Evolutionary conservation across 768 basidiomycete species (phyloP).

Genomic region (Zangia roseola): DNA sequence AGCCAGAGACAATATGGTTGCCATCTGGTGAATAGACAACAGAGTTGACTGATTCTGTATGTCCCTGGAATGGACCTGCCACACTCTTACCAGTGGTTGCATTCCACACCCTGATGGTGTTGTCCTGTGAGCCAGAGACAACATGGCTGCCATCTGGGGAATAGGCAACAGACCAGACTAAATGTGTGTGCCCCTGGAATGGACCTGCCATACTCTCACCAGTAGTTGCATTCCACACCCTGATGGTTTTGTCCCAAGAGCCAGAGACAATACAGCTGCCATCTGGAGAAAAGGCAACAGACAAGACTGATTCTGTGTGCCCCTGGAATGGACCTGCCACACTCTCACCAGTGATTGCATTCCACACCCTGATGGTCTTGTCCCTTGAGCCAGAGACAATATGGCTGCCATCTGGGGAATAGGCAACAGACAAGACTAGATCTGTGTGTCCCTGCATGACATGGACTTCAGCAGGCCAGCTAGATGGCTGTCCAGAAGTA

Average conservation of each 20-base stretch:
- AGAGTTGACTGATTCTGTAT: neutral
- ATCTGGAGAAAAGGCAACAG: constrained; percentile 4
- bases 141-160: constrained; percentile 1
- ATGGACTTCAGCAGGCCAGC: neutral
- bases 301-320: constrained; percentile 5
- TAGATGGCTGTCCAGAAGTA: neutral
- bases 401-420: constrained; percentile 3
- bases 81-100: neutral
- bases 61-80: neutral
- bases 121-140: neutral
- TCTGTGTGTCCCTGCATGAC: neutral
- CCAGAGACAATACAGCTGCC: constrained; percentile 3
- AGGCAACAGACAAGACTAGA: neutral
- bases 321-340: constrained; percentile 2
- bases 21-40: neutral
- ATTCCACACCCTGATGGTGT: neutral
- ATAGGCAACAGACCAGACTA: constrained; percentile 1
- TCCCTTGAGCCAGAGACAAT: constrained; percentile 4
- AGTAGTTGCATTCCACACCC: constrained; percentile 17
- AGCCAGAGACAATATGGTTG: neutral
- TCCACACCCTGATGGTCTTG: constrained; percentile 14
- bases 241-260: neutral
- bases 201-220: constrained; percentile 8
- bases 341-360: constrained; percentile 2
- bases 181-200: neutral